Percentiles rank a stretch among this genome's conserved stretches.
These are phyloP conservation scores for Rhizophlyctis rosea DNA, from an alignment of 192 early-diverging fungal genomes.

Conservation along the genomic window DNA sequence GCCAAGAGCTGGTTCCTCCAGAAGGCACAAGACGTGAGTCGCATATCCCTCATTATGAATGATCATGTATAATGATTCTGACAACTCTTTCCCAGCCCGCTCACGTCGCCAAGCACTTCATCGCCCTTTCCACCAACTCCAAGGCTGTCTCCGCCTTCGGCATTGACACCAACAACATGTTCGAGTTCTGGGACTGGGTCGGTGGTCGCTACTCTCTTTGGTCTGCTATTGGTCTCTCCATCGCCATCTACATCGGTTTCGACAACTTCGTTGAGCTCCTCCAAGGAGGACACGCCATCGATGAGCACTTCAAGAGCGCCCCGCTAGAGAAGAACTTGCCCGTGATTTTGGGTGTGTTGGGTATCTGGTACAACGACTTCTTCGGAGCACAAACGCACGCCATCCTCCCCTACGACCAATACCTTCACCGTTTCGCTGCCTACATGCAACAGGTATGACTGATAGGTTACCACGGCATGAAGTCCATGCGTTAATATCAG, in stretches of 20 bases:
- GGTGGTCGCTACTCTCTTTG: constrained; percentile 98
- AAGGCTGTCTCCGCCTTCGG: constrained; percentile 87
- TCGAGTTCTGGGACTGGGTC: constrained; percentile 99
- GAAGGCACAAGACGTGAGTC: constrained; percentile 75
- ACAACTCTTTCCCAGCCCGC: constrained; percentile 17
- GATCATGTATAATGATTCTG: too few species aligned
- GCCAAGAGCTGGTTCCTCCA: constrained; percentile 93
- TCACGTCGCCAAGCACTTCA: constrained; percentile 98
- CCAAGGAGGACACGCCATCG: constrained; percentile 92
- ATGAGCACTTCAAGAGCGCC: constrained; percentile 88
- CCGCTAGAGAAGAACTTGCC: constrained; percentile 94
- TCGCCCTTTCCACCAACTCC: constrained; percentile 94
- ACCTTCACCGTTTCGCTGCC: constrained; percentile 94
- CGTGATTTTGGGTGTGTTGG: constrained; percentile 80
- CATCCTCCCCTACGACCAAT: constrained; percentile 98
- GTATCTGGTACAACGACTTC: constrained; percentile 99
- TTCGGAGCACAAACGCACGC: constrained; percentile 90
- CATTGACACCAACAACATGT: constrained; percentile 96
- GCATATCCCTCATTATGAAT: too few species aligned
- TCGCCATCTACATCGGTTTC: constrained; percentile 90
- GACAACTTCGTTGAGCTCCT: constrained; percentile 93
- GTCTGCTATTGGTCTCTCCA: constrained; percentile 98
- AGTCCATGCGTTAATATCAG: too few species aligned
- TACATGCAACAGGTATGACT: constrained; percentile 91
- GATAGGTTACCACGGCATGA: too few species aligned